Conservation (phyloP, 1,284 basidiomycete species). For the Leccinum subrobustum region DNA sequence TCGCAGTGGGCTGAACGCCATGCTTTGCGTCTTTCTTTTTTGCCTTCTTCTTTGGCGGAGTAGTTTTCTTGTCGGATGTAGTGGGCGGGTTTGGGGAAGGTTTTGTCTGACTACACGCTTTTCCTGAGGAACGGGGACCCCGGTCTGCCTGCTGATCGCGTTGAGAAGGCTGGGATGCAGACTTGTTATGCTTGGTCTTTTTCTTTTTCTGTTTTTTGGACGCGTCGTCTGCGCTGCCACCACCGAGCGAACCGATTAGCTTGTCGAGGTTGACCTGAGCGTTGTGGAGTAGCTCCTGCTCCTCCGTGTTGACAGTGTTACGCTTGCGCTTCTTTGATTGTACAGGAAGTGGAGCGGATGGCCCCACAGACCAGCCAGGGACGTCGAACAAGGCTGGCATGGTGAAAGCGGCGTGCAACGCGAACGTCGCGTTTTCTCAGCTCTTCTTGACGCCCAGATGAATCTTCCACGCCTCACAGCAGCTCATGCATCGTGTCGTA, state of each 20-base stretch:
- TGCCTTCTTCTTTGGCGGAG: slow-evolving; percentile 14
- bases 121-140: not conserved
- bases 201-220: slow-evolving; percentile 38
- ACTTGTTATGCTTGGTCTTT: slow-evolving; percentile 22
- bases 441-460: slow-evolving; percentile 2
- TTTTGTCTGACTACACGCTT: slow-evolving; percentile 4
- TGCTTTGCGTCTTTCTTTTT: slow-evolving; percentile 18
- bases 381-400: slow-evolving; percentile 61
- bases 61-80: not conserved
- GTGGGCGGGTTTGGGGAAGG: not conserved
- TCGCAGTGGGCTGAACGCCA: slow-evolving; percentile 3
- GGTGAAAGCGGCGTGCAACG: slow-evolving; percentile 15
- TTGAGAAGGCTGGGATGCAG: slow-evolving; percentile 18
- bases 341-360: slow-evolving; percentile 42
- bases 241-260: slow-evolving; percentile 63
- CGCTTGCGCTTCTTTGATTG: slow-evolving; percentile 70
- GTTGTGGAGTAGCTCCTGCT: slow-evolving; percentile 42
- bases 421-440: slow-evolving; percentile 24
- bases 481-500: slow-evolving; percentile 16
- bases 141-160: slow-evolving; percentile 8
- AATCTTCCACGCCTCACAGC: slow-evolving; percentile 18
- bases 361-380: slow-evolving; percentile 64
- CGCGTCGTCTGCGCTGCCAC: slow-evolving; percentile 22
- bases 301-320: slow-evolving; percentile 38
- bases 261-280: slow-evolving; percentile 76